Base-by-base conservation (phyloP, 2,329 filamentous ascomycete genomes). In the Aspergillus sp. region DNA sequence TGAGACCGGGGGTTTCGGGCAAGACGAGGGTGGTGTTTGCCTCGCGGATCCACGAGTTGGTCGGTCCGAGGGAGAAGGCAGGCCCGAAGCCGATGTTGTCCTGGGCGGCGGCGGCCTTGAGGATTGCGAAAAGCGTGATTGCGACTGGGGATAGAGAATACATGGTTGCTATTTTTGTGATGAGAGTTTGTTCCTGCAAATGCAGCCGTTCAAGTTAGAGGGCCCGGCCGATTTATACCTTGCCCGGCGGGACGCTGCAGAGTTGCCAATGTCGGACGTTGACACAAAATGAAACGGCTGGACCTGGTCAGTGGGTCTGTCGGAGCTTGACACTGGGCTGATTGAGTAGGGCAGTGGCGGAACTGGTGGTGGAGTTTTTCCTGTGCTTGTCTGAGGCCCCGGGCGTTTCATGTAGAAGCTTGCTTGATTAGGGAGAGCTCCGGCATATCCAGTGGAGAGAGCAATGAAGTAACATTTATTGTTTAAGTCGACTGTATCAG, bases 51-150 rank as follows among this genome's bases (percentile, higher is more conserved):
- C 67, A 71, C 24, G 67, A 71, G 33, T 61, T 53, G 3, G 68
- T 70, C 42, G 69, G 69, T 3, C 70, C 70, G 41, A 71, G 63
- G 24, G 67, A 70, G 60, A 72, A 73, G 27, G 63, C 62, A 6
- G 69, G 70, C 0, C 70, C 70, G 33, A 73, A 73, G 9, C 66
- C 63, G 44, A 67, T 53, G 30, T 58, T 71, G 22, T 33, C 42
- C 34, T 64, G 63, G 15, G 58, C 61, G 39, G 51, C 48, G 6
- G 51, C 61, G 19, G 61, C 33, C 3, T 56, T 55, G n/a, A 68
- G 37, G n/a, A 59, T 15, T 17, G 66, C 57, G 40, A 66, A 59
- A 2, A 59, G 37, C 4, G 56, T 47, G 37, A 50, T 45, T 7
- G 47, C 24, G 2, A 20, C 15, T 1, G 20, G 30, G 2, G n/a